These are phyloP conservation scores for Sanguinoderma infundibulare DNA, from an alignment of 1,284 basidiomycete genomes.

Conservation along the genomic window DNA sequence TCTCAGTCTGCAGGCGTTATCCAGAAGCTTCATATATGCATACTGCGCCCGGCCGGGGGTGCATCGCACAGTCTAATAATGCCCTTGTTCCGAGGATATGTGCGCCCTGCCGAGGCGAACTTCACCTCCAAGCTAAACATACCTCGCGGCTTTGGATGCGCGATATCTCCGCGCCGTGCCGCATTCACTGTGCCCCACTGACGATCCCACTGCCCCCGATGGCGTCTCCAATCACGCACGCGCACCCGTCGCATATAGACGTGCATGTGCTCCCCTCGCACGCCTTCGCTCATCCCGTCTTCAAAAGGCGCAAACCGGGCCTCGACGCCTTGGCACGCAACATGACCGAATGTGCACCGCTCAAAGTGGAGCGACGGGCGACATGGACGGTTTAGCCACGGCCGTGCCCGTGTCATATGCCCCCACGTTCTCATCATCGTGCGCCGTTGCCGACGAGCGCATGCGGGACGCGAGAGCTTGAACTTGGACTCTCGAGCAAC, in stretches of 20 bases:
- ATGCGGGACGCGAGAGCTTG: background rate
- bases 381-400: background rate
- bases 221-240: background rate
- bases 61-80: background rate
- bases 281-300: too few species aligned
- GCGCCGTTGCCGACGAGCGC: background rate
- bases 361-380: background rate
- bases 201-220: background rate
- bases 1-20: background rate
- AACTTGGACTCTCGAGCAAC: too few species aligned
- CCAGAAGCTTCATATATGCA: too few species aligned
- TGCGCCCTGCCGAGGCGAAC: background rate
- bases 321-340: too few species aligned
- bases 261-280: too few species aligned
- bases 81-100: background rate
- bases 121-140: slow-evolving; percentile 3
- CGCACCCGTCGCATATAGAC: too few species aligned
- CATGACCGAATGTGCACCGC: background rate
- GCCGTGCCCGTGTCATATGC: background rate
- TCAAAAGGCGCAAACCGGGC: too few species aligned
- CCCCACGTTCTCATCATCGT: background rate
- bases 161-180: background rate
- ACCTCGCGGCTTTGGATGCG: background rate
- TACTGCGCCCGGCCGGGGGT: background rate
- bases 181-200: too few species aligned